Evolutionary conservation across 805 yeast species (phyloP).

Genomic region (Candida bentonensis): DNA sequence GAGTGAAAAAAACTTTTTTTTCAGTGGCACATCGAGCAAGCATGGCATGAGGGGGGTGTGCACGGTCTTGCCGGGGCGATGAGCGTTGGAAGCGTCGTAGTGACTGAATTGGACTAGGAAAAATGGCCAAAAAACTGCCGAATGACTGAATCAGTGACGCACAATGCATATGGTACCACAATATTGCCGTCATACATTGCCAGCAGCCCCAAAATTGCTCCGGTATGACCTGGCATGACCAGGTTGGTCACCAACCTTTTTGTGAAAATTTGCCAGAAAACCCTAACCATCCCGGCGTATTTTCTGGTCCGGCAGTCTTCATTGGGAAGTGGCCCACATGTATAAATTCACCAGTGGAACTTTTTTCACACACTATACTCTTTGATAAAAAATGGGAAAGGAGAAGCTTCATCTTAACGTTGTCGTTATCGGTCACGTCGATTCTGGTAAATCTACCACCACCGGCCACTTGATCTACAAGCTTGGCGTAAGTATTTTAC

Average conservation of each 20-base stretch:
- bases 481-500: conserved; percentile 74
- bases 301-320: neutral
- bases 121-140: too few relatives aligned
- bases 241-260: conserved; percentile 1
- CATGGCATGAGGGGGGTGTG: neutral
- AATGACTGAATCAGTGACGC: too few relatives aligned
- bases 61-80: too few relatives aligned
- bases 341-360: conserved; percentile 7
- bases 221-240: neutral
- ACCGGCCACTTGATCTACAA: conserved; percentile 98
- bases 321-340: neutral
- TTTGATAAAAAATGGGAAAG: conserved; percentile 48
- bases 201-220: too few relatives aligned
- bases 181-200: too few relatives aligned
- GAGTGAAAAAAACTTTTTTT: neutral
- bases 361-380: conserved; percentile 24
- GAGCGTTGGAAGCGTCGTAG: too few relatives aligned
- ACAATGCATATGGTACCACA: neutral
- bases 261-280: neutral
- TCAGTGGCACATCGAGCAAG: neutral
- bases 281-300: neutral
- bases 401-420: conserved; percentile 98
- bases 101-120: too few relatives aligned
- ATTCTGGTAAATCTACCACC: conserved; percentile 97
- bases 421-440: conserved; percentile 99